phyloP scores from a whole-genome alignment of 495 filamentous ascomycete genomes.

The Staphylotrichum longicolle region DNA sequence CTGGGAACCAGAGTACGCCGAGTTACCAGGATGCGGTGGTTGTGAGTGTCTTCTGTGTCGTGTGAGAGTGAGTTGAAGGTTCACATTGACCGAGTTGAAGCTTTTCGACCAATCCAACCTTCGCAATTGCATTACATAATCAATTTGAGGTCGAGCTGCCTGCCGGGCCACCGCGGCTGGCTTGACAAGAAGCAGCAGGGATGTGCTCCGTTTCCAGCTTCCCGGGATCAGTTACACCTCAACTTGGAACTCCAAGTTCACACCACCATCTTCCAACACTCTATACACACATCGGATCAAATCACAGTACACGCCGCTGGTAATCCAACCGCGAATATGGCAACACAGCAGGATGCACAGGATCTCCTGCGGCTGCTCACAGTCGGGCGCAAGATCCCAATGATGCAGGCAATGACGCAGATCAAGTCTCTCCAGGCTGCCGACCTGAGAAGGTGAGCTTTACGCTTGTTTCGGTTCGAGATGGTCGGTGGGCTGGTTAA shows the following conservation, averaged over 20 bases:
- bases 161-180: neutral
- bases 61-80: neutral
- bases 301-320: too few species aligned
- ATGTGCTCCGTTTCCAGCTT: neutral
- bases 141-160: neutral
- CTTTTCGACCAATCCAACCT: conserved; percentile 11
- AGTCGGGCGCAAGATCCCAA: conserved; percentile 65
- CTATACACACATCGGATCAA: too few species aligned
- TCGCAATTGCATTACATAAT: conserved; percentile 4
- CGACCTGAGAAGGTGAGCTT: conserved; percentile 57
- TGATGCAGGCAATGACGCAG: conserved; percentile 67
- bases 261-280: neutral
- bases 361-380: conserved; percentile 74
- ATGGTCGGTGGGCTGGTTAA: too few species aligned
- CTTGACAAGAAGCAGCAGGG: neutral
- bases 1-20: too few species aligned
- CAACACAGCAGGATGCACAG: conserved; percentile 60
- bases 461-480: neutral
- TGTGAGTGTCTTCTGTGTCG: neutral
- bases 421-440: conserved; percentile 64
- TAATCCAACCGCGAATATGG: conserved; percentile 36
- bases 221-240: neutral
- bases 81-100: neutral
- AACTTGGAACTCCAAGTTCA: too few species aligned
- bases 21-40: too few species aligned